Conservation (phyloP, 2,329 filamentous ascomycete species). For the Parastagonospora nodorum region DNA sequence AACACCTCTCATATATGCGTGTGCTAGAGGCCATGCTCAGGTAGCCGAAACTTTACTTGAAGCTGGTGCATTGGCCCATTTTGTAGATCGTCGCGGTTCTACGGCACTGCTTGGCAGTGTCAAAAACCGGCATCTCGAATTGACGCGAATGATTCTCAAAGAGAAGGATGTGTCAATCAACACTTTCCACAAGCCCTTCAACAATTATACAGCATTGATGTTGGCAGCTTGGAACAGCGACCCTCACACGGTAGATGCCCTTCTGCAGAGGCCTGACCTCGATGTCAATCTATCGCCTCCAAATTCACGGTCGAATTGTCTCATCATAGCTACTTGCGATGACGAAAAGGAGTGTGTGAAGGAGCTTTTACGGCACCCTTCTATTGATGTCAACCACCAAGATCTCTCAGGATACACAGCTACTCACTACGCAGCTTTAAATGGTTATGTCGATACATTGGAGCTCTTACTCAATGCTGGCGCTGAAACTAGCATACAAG, state of each 20-base stretch:
- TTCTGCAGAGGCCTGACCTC: background rate
- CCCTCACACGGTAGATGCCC: background rate
- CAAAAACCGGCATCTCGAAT: background rate
- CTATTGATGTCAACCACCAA: background rate
- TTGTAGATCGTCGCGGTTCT: background rate
- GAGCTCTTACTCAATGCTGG: background rate
- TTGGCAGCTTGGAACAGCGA: background rate
- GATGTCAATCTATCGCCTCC: background rate
- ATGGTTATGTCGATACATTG: background rate
- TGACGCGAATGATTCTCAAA: background rate
- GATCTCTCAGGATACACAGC: background rate
- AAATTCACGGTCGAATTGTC: background rate
- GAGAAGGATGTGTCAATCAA: background rate
- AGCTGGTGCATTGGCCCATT: background rate
- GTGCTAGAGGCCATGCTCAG: background rate
- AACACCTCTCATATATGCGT: background rate
- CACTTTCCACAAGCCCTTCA: background rate
- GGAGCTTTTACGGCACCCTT: background rate
- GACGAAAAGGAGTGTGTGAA: background rate
- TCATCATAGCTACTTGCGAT: background rate
- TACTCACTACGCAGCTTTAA: background rate
- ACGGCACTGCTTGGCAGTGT: background rate
- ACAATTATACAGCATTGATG: background rate
- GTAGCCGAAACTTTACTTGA: background rate
- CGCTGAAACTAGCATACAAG: background rate